Evolutionary conservation across 2,329 filamentous ascomycete species (phyloP), one percentile per base, ranked within the genome.

Genomic region (Paraconiothyrium brasiliense): DNA sequence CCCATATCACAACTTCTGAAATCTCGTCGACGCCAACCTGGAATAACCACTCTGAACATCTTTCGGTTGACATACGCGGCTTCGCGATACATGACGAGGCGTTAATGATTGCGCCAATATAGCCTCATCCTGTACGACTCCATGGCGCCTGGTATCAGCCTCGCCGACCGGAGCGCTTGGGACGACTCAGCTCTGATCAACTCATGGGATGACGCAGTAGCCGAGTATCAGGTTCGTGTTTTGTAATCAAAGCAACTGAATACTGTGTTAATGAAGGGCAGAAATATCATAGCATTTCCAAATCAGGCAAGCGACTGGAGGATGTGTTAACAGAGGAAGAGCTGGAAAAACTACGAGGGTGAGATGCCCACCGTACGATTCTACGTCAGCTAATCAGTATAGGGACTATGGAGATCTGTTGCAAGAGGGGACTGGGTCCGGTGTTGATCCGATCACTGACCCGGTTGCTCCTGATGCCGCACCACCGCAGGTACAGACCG

Each of bases 201-300:
- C 46, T 74, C 72, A 2, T 79, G 77, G 77, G 69, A 78, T 13
- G 70, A 72, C 27, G 76, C 75, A 8, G 64, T 78, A 44, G 68
- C 70, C 16, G 77, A 79, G 60, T 79, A 79, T 62, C 72, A 76
- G 62, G 77, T 77, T 41, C 9, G 62, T 58, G 34, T 44, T 37
- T 32, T 54, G 58, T 9, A 20, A 44, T 30, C 2, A 13, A 2
- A 9, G 4, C 14, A 37, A 43, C 43, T 13, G 20, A 7, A 32
- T 14, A 20, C 13, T 43, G 55, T 11, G 13, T 11, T 48, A 46
- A 57, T 20, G 13, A 22, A n/a, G 10, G 13, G 6, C 34, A 79
- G 77, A 77, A 76, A 58, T 79, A 78, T 55, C 76, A 79, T 54
- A 77, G 76, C 60, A 78, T 79, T 58, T 69, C 73, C 46, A 71